Base-by-base conservation (phyloP, 768 basidiomycete genomes). In the Trametes cingulata region DNA sequence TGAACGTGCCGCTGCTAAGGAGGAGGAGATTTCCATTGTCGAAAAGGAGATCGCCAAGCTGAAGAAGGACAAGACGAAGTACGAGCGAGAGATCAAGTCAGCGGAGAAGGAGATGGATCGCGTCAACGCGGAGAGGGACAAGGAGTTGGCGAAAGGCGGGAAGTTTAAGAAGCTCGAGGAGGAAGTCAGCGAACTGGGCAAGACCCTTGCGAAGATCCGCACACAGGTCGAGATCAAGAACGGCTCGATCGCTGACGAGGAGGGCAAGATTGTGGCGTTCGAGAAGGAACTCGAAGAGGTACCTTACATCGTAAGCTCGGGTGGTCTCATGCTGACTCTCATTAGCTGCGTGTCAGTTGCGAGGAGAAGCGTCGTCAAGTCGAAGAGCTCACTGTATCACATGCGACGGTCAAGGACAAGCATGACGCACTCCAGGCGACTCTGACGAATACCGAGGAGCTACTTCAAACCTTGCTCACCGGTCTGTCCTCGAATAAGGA, bases 381-480 rank as follows among this genome's bases (percentile, higher is more conserved):
- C 8, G 78, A 82, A 15, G 72, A 78, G 20, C 74, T 90, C 25
- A 77, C 80, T 5, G 73, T 76, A 2, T 74, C 82, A 0, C 90
- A 88, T 72, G 78, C 79, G 53, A 76, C 76, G 9, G 77, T 92
- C 58, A 93, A 93, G 68, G 82, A 87, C 6, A 82, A 84, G 50
- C 86, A 95, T 69, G 82, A 82, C 43, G 71, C 78, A 0, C 79
- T 85, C 2, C 80, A 85, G 56, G 76, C 80, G 5, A 81, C 85
- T 27, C 81, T 96, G 9, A 71, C 81, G 14, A 89, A 85, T 19
- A 82, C 88, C 15, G 95, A 98, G 73, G 93, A 95, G 67, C 88
- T 98, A n/a, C 81, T 98, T 0, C 96, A 98, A 72, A 93, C 93
- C 0, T 85, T 98, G 19, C 80, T 96, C 47, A 98, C 96, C 0